Evolutionary conservation across 805 yeast species (phyloP), one percentile per base, ranked within the genome.

Genomic region (Kodamaea laetipori): DNA sequence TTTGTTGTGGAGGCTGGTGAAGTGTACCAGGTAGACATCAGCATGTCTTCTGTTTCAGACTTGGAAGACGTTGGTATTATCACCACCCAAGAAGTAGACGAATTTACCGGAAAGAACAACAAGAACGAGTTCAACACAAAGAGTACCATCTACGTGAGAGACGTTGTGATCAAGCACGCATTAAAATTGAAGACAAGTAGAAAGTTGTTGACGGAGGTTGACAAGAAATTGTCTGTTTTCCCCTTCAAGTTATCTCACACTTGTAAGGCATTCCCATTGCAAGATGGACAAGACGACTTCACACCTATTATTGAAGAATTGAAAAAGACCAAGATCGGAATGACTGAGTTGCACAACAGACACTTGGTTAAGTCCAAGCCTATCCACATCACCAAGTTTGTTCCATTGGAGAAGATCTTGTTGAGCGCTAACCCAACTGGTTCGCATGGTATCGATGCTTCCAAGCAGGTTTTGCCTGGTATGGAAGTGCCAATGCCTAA

Each of bases 181-280:
- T 76, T 92, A 59, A 89, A 84, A 59, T 71, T 92, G 55, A 82
- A 78, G 60, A 74, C 87, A 17, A 76, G 96, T 7, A 80, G 96
- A 63, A 77, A 75, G 48, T 73, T 90, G 44, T 73, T 90, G 52
- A 73, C 80, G 25, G 77, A 77, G 47, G 78, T 88, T 52, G 96
- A 90, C 65, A 80, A 77, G 53, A 71, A 77, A 37, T 74, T 79
- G 53, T 86, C 96, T 19, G 98, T 94, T 25, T 92, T 80, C 65
- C 98, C 99, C 45, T 88, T 92, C 74, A 92, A 89, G 66, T 74
- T 90, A 53, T 74, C 89, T 28, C 84, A 87, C 66, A 68, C 87
- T 37, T 76, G 88, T 11, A 71, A 73, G 17, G 55, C 64, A 31
- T 84, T 83, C 76, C 90, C 90, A 43, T 37, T 37, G 27, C 9